These are phyloP conservation scores for Castanea crenata DNA, from an alignment of 306 rosid species.

Conservation along the genomic window DNA sequence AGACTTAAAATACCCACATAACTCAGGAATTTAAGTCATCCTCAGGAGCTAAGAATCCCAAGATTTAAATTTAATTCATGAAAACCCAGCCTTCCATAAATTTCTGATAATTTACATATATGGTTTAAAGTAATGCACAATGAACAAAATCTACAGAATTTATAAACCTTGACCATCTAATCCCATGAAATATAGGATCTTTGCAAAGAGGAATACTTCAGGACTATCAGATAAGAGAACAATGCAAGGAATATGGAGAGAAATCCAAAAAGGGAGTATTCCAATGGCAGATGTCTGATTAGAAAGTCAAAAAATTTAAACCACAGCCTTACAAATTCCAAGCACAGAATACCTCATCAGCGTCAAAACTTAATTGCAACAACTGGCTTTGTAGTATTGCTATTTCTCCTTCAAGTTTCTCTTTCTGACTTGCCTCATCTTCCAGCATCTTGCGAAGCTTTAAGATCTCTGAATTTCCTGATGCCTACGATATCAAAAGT, in stretches of 20 bases:
- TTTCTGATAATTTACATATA: neutral
- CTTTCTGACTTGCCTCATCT: conserved; percentile 64
- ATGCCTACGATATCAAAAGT: conserved; percentile 47
- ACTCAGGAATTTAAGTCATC: neutral
- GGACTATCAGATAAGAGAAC: neutral
- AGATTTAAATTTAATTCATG: neutral
- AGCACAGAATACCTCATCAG: conserved; percentile 62
- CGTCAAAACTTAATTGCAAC: conserved; percentile 81
- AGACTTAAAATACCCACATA: neutral
- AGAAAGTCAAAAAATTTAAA: neutral
- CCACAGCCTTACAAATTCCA: neutral
- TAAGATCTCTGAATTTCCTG: conserved; percentile 65
- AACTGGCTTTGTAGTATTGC: conserved; percentile 78
- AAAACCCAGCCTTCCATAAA: neutral
- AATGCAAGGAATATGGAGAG: neutral
- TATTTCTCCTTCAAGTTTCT: conserved; percentile 87
- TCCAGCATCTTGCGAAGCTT: conserved; percentile 67
- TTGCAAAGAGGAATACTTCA: neutral
- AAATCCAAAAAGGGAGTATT: neutral
- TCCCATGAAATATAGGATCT: neutral
- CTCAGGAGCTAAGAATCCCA: neutral
- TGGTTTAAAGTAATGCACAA: neutral
- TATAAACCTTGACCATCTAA: neutral
- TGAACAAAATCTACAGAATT: neutral
- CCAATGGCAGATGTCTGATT: neutral